Percentiles rank a stretch among this genome's conserved stretches.
phyloP scores from a whole-genome alignment of 129 eudicot genomes.

The Deinandra increscens region DNA sequence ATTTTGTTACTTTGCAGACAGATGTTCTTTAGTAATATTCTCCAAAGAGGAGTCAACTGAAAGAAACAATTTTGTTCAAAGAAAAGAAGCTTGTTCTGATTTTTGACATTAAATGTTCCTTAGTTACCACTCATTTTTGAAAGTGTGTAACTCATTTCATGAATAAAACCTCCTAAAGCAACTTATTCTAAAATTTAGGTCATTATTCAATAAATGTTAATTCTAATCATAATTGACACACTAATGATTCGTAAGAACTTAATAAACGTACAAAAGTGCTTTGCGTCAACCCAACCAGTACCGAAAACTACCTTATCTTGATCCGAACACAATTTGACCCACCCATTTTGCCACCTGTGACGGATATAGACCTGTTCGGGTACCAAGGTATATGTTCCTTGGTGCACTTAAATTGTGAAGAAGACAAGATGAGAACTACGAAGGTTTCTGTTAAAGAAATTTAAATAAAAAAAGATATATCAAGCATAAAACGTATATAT shows the following conservation, averaged over 20 bases:
- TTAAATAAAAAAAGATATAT: conserved; percentile 2
- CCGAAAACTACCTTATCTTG: background rate
- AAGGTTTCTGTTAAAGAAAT: background rate
- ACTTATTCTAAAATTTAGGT: background rate
- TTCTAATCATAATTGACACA: background rate
- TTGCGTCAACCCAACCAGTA: background rate
- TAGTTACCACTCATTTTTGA: no score
- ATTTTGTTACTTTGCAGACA: no score
- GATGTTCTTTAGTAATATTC: no score
- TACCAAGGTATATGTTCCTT: conserved; percentile 16
- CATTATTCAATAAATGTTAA: background rate
- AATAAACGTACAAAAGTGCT: background rate
- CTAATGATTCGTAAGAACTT: background rate
- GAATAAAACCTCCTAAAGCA: background rate
- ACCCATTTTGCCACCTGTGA: conserved; percentile 4
- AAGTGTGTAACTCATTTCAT: background rate
- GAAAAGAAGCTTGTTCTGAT: no score
- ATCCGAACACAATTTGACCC: background rate
- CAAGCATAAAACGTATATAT: background rate
- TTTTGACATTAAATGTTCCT: no score
- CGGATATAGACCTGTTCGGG: background rate
- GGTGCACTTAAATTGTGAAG: background rate
- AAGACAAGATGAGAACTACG: background rate
- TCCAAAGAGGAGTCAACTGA: no score
- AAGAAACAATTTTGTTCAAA: no score